A percentile compares a stretch with the other conserved stretches of the same genome.
phyloP scores from a whole-genome alignment of 192 early-diverging fungal species.

The Spizellomyces punctatus region DNA sequence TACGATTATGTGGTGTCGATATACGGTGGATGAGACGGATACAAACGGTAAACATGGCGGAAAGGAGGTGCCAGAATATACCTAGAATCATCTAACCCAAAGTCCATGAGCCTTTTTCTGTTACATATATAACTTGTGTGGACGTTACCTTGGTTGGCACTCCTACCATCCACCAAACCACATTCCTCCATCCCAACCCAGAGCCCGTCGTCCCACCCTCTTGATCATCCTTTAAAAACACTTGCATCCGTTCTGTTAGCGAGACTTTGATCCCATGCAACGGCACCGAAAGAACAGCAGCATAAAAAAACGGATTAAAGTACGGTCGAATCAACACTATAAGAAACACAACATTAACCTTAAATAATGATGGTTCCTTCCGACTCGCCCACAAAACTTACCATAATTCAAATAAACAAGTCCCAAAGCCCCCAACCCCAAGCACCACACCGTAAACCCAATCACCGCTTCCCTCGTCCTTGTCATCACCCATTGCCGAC shows the following conservation, averaged over 20 bases:
- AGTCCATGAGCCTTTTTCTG: too few relatives aligned
- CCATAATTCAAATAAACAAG: constrained; percentile 2
- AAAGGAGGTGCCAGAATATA: not conserved
- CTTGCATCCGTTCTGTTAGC: not conserved
- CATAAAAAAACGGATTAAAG: not conserved
- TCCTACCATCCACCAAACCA: not conserved
- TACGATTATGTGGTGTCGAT: too few relatives aligned
- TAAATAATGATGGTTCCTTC: not conserved
- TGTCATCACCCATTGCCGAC: too few relatives aligned
- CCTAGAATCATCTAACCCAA: not conserved
- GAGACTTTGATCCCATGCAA: not conserved
- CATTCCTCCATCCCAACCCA: not conserved
- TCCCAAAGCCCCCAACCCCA: not conserved
- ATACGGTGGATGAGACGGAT: not conserved
- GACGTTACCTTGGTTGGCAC: not conserved
- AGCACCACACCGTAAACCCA: not conserved
- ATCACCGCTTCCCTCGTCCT: not conserved
- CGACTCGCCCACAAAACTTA: not conserved
- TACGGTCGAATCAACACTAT: not conserved
- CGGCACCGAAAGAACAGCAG: not conserved
- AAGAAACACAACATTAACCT: not conserved
- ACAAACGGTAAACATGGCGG: not conserved
- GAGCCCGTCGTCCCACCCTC: too few relatives aligned
- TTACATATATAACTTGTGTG: too few relatives aligned
- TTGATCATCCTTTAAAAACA: too few relatives aligned